Percentiles rank a stretch among this genome's conserved stretches.
Evolutionary conservation across 2,329 filamentous ascomycete genomes (phyloP).

Genomic region (Aspergillus piperis): DNA sequence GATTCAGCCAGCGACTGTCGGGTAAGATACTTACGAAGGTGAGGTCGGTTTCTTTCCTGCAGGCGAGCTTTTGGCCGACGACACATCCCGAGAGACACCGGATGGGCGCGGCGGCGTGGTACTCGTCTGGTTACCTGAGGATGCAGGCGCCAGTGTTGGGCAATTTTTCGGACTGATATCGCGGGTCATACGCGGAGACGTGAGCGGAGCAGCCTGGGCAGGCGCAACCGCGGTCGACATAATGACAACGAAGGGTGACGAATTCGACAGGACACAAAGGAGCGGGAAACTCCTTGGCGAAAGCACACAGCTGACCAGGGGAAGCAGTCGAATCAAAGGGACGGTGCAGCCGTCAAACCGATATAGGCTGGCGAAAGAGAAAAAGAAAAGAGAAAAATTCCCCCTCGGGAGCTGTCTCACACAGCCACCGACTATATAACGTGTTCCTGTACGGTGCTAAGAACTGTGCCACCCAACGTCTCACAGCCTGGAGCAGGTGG

Average conservation of each 20-base stretch:
- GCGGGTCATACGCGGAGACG: conserved; percentile 45
- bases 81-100: conserved; percentile 36
- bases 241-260: conserved; percentile 13
- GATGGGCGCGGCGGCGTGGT: conserved; percentile 37
- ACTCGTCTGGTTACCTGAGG: conserved; percentile 34
- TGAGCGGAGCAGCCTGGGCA: conserved; percentile 45
- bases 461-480: conserved; percentile 13
- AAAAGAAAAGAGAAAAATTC: background rate
- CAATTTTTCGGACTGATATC: conserved; percentile 49
- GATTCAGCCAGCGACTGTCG: background rate
- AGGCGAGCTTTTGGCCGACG: conserved; percentile 34
- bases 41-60: conserved; percentile 42
- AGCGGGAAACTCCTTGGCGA: conserved; percentile 4
- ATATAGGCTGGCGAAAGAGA: conserved; percentile 8
- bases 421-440: conserved; percentile 19
- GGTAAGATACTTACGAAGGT: conserved; percentile 51
- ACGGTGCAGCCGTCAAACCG: background rate
- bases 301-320: background rate
- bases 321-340: conserved; percentile 7
- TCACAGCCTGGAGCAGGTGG: conserved; percentile 11
- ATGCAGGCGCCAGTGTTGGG: conserved; percentile 43
- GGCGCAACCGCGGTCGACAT: conserved; percentile 55
- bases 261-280: background rate
- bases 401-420: conserved; percentile 5
- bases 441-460: conserved; percentile 1